phyloP scores from a whole-genome alignment of 1,284 basidiomycete species.

The Pyrrhoderma lamaoense region DNA sequence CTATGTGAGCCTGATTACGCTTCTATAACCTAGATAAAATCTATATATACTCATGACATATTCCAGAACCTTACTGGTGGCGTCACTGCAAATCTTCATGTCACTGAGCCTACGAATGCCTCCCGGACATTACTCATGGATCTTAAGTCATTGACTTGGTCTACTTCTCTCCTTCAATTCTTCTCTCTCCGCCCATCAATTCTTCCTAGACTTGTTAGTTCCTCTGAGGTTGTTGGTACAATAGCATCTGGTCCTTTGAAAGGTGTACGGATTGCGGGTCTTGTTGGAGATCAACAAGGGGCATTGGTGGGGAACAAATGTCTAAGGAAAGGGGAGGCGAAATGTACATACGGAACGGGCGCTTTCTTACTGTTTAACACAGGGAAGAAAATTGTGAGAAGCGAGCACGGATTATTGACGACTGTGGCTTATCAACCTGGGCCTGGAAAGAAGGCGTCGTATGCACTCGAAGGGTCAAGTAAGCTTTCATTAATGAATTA shows the following conservation, averaged over 20 bases:
- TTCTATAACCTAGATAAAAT: conserved; percentile 11
- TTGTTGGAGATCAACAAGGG: conserved; percentile 95
- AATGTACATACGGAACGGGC: conserved; percentile 95
- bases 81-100: conserved; percentile 61
- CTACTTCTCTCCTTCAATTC: conserved; percentile 77
- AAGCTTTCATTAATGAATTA: conserved; percentile 30
- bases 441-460: conserved; percentile 69
- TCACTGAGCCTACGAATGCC: conserved; percentile 95
- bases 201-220: conserved; percentile 84
- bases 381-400: conserved; percentile 79
- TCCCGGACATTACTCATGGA: conserved; percentile 94
- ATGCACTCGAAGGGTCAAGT: conserved; percentile 93
- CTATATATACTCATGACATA: conserved; percentile 12
- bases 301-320: conserved; percentile 97
- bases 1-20: conserved; percentile 53
- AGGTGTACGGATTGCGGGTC: conserved; percentile 82
- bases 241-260: conserved; percentile 63
- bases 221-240: conserved; percentile 87
- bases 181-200: conserved; percentile 77
- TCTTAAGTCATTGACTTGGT: conserved; percentile 78
- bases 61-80: conserved; percentile 85
- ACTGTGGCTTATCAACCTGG: conserved; percentile 96
- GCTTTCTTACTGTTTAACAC: conserved; percentile 95
- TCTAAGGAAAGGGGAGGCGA: conserved; percentile 75
- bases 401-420: conserved; percentile 81